A percentile compares a stretch with the other conserved stretches of the same genome.
Conservation (phyloP, 495 filamentous ascomycete genomes). For the Aspergillus baeticus region DNA sequence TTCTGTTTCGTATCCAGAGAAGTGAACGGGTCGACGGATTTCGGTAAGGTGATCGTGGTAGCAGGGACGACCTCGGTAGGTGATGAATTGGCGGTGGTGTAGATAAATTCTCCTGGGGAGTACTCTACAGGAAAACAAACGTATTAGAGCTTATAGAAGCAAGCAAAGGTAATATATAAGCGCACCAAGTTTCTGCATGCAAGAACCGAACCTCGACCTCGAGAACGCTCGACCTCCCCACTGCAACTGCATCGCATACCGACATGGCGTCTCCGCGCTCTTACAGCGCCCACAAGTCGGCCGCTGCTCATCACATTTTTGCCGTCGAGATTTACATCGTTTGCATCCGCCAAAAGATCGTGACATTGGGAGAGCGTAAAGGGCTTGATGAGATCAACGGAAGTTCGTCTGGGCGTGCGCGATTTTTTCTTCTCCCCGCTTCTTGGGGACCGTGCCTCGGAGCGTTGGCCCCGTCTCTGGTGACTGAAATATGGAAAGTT, state of each 20-base stretch:
- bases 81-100: constrained; percentile 32
- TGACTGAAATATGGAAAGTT: background rate
- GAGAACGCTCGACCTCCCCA: constrained; percentile 38
- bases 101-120: constrained; percentile 48
- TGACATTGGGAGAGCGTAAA: constrained; percentile 35
- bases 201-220: constrained; percentile 46
- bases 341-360: constrained; percentile 46
- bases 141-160: no score
- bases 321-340: constrained; percentile 46
- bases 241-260: constrained; percentile 29
- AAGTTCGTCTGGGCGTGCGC: background rate
- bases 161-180: background rate
- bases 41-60: constrained; percentile 29
- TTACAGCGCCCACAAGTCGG: constrained; percentile 39
- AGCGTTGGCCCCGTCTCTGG: background rate
- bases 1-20: constrained; percentile 41
- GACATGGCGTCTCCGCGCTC: constrained; percentile 20
- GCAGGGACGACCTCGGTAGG: constrained; percentile 16
- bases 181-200: constrained; percentile 48
- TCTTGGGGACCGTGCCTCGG: constrained; percentile 7
- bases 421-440: constrained; percentile 11
- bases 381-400: background rate
- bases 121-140: constrained; percentile 31
- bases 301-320: constrained; percentile 45
- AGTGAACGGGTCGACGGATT: constrained; percentile 42